Percentiles rank a stretch among this genome's conserved stretches.
phyloP scores from a whole-genome alignment of 169 alveolate genomes.

The Babesia ovata region DNA sequence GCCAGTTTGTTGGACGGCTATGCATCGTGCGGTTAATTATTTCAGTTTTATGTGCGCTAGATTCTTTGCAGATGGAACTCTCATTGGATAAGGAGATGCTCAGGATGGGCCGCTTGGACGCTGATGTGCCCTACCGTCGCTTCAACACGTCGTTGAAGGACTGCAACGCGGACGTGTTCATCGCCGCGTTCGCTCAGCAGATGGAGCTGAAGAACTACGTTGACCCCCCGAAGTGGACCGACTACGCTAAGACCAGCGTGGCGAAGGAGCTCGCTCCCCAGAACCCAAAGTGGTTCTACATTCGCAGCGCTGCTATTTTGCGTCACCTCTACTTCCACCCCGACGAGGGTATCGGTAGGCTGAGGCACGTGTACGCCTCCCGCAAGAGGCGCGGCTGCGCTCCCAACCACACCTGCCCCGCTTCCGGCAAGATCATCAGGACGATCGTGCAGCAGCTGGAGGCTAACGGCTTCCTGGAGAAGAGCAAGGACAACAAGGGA shows the following conservation, averaged over 20 bases:
- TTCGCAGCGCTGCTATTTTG: slow-evolving; percentile 95
- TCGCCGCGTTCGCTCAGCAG: slow-evolving; percentile 91
- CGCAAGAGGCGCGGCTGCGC: slow-evolving; percentile 89
- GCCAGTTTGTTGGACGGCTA: not conserved
- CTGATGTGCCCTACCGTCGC: slow-evolving; percentile 75
- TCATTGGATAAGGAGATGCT: slow-evolving; percentile 54
- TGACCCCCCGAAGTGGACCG: slow-evolving; percentile 94
- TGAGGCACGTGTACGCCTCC: slow-evolving; percentile 91
- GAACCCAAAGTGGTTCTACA: slow-evolving; percentile 95
- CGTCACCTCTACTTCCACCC: slow-evolving; percentile 93
- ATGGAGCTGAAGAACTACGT: slow-evolving; percentile 92
- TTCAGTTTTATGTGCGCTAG: not conserved
- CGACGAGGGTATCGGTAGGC: slow-evolving; percentile 90
- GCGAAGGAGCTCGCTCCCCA: slow-evolving; percentile 94
- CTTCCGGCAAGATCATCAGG: slow-evolving; percentile 94
- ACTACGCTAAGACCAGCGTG: slow-evolving; percentile 92
- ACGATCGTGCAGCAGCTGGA: slow-evolving; percentile 92
- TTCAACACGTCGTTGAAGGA: slow-evolving; percentile 90
- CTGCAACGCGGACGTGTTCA: slow-evolving; percentile 93
- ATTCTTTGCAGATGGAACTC: slow-evolving; percentile 46
- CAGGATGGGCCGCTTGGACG: slow-evolving; percentile 59
- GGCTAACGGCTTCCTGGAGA: slow-evolving; percentile 90
- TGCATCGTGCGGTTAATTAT: not conserved
- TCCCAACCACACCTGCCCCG: slow-evolving; percentile 88
- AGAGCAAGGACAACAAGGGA: slow-evolving; percentile 86